A percentile compares a stretch with the other conserved stretches of the same genome.
phyloP scores from a whole-genome alignment of 1,284 basidiomycete species.

The Leccinum pachyderme region DNA sequence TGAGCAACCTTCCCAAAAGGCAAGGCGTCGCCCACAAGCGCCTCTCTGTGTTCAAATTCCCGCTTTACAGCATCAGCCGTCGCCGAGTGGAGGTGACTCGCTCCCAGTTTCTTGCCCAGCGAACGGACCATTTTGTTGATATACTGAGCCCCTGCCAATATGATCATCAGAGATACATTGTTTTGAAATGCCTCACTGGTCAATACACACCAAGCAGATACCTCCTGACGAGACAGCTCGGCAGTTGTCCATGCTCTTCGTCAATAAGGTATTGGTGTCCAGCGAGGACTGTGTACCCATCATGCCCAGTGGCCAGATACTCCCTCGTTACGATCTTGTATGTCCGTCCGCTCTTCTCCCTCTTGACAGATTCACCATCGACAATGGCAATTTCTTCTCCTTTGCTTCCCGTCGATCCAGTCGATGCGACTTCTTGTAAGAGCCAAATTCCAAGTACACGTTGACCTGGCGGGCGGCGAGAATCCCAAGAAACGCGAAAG shows the following conservation, averaged over 20 bases:
- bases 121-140: slow-evolving; percentile 57
- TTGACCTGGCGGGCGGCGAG: slow-evolving; percentile 63
- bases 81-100: slow-evolving; percentile 37
- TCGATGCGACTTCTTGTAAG: slow-evolving; percentile 45
- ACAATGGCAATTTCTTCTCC: slow-evolving; percentile 38
- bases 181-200: background rate
- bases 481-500: slow-evolving; percentile 88
- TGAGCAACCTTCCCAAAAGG: slow-evolving; percentile 28
- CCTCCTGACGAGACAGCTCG: slow-evolving; percentile 82
- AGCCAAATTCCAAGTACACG: slow-evolving; percentile 75
- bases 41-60: slow-evolving; percentile 36
- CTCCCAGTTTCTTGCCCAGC: slow-evolving; percentile 24
- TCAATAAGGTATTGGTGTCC: slow-evolving; percentile 74
- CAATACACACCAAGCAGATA: slow-evolving; percentile 73
- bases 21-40: slow-evolving; percentile 7
- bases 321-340: slow-evolving; percentile 79
- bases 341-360: slow-evolving; percentile 51
- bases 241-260: slow-evolving; percentile 80
- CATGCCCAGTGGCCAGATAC: slow-evolving; percentile 77
- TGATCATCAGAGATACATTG: background rate
- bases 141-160: slow-evolving; percentile 56
- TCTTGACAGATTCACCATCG: slow-evolving; percentile 55
- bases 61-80: slow-evolving; percentile 45
- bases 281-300: slow-evolving; percentile 76
- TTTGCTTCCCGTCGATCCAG: slow-evolving; percentile 35